A percentile compares a stretch with the other conserved stretches of the same genome.
phyloP scores from a whole-genome alignment of 345 rosid genomes.

The Boechera retrofracta region DNA sequence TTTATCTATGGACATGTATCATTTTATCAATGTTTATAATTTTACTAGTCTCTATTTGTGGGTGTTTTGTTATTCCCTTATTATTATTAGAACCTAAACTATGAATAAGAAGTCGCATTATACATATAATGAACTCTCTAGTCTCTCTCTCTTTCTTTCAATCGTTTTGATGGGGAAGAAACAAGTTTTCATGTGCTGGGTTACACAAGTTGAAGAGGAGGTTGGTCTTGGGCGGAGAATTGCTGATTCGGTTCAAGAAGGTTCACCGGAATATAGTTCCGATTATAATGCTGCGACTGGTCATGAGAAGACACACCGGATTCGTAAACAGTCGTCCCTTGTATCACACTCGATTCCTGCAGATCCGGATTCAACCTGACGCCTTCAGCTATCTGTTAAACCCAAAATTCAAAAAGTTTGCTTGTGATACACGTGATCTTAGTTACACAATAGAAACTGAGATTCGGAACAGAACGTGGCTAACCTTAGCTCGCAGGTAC shows the following conservation, averaged over 20 bases:
- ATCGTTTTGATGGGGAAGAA: slow-evolving; percentile 19
- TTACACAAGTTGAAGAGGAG: slow-evolving; percentile 57
- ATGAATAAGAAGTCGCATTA: slow-evolving; percentile 18
- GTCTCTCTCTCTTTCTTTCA: slow-evolving; percentile 10
- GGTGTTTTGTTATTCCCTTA: neutral
- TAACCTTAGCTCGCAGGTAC: slow-evolving; percentile 77
- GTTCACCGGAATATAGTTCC: slow-evolving; percentile 67
- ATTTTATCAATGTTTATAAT: slow-evolving; percentile 3
- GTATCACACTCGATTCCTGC: slow-evolving; percentile 50
- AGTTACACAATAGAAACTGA: neutral
- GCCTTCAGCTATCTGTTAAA: slow-evolving; percentile 63
- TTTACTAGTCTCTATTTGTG: neutral
- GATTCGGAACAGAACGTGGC: slow-evolving; percentile 4
- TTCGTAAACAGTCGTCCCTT: slow-evolving; percentile 50
- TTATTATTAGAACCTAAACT: slow-evolving; percentile 23
- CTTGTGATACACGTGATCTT: slow-evolving; percentile 11
- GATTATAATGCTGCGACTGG: slow-evolving; percentile 58
- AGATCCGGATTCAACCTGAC: slow-evolving; percentile 53
- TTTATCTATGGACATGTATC: slow-evolving; percentile 30
- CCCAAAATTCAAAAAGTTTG: neutral
- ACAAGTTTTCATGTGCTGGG: slow-evolving; percentile 8
- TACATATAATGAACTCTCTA: slow-evolving; percentile 13
- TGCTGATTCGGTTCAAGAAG: slow-evolving; percentile 68
- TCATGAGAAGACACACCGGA: slow-evolving; percentile 45
- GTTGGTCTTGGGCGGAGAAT: slow-evolving; percentile 61